Evolutionary conservation across 1,284 basidiomycete genomes (phyloP), one percentile per base, ranked within the genome.

Genomic region (Amylostereum areolatum): DNA sequence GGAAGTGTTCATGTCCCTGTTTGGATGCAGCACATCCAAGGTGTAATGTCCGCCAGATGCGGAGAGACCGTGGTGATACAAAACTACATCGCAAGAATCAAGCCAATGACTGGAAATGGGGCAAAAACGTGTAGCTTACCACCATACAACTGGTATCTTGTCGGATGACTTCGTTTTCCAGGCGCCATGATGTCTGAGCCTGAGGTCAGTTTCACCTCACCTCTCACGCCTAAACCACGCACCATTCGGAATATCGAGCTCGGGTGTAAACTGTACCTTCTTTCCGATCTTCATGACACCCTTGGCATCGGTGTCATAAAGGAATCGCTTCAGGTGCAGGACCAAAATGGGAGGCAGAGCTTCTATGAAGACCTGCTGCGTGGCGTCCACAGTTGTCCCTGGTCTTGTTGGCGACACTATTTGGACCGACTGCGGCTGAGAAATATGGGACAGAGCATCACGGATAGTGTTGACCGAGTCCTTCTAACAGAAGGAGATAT

Each of bases 41-140:
- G 95, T 99, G 71, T 98, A 99, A 67, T 98, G 95, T 0, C 96
- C 96, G 5, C 95, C 95, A 0, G 85, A 85, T 0, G 96, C 93
- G 10, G 89, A 89, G 43, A 78, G 73, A 2, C 96, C 96, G 61
- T 99, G 95, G 66, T 99, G 96, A 66, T 98, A 98, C 6, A 98
- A 73, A 24, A 89, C 93, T 89, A 59, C 0, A 43, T 33, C 45
- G 44, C 18, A 11, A 37, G 18, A 18, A 36, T 30, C 34, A 5
- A 30, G 41, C 10, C 40, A 51, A 27, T 11, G 41, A 39, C 28
- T 43, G n/a, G 10, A 25, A 40, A 43, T 33, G 18, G 32, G 40
- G 43, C 1, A 25, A n/a, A 36, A 46, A 18, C 40, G 10, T n/a
- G n/a, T 36, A 31, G 69, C 81, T 52, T 61, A 90, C 89, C 88